Conservation (phyloP, 2,329 filamentous ascomycete genomes). For the Ophiosphaerella herpotricha region DNA sequence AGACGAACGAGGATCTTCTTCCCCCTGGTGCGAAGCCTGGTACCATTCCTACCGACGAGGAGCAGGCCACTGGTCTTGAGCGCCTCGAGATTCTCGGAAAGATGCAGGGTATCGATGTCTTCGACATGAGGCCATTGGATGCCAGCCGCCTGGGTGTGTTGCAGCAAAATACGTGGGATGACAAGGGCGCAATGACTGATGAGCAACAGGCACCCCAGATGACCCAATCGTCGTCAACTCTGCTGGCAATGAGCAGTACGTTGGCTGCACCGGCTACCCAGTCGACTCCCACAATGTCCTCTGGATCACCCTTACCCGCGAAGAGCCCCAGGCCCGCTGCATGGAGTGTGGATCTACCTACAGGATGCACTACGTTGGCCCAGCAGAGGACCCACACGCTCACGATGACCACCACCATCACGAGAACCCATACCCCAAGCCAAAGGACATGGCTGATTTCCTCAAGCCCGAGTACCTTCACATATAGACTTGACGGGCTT, state of each 20-base stretch:
- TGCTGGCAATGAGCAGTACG: constrained; percentile 93
- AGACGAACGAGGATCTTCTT: constrained; percentile 78
- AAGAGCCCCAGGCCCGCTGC: constrained; percentile 93
- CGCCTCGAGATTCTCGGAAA: constrained; percentile 98
- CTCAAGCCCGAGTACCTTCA: constrained; percentile 95
- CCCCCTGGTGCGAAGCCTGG: constrained; percentile 80
- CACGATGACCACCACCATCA: constrained; percentile 58
- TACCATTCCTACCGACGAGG: constrained; percentile 88
- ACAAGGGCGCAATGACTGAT: constrained; percentile 19
- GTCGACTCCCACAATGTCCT: constrained; percentile 87
- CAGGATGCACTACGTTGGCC: constrained; percentile 97
- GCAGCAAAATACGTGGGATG: background rate
- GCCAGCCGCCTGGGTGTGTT: constrained; percentile 80
- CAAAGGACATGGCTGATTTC: constrained; percentile 96
- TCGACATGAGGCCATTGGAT: constrained; percentile 97
- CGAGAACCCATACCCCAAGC: constrained; percentile 63
- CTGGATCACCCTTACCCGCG: constrained; percentile 88
- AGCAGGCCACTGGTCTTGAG: constrained; percentile 96
- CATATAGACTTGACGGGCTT: constrained; percentile 30
- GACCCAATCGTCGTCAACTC: constrained; percentile 87
- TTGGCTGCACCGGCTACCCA: constrained; percentile 92
- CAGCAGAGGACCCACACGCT: constrained; percentile 71
- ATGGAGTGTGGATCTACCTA: constrained; percentile 94
- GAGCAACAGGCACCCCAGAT: constrained; percentile 73
- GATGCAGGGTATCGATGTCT: constrained; percentile 97